Conservation (phyloP, 352 stramenopile genomes). For the Poterioochromonas sp. region DNA sequence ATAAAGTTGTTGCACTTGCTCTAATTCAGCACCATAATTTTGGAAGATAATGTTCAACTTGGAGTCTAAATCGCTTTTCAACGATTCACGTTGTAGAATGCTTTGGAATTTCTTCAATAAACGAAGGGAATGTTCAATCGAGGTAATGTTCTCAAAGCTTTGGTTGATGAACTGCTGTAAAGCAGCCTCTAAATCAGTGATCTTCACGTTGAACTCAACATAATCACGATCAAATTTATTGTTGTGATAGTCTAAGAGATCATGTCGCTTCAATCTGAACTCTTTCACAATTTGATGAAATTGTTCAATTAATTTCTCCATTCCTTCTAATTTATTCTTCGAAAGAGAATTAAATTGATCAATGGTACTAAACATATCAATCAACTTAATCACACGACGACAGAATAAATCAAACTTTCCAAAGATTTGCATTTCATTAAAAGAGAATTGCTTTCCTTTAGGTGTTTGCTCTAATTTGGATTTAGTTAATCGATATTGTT, state of each 20-base stretch:
- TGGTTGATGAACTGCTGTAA: constrained; percentile 98
- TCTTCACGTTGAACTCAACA: constrained; percentile 79
- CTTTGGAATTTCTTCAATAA: constrained; percentile 93
- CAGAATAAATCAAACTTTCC: constrained; percentile 97
- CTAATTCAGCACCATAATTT: constrained; percentile 94
- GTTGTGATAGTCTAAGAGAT: constrained; percentile 95
- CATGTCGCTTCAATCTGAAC: constrained; percentile 86
- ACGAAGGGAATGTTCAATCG: constrained; percentile 90
- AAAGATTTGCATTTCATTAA: constrained; percentile 96
- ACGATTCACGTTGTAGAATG: constrained; percentile 91
- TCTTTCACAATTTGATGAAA: constrained; percentile 69
- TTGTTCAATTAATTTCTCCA: constrained; percentile 84
- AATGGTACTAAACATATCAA: constrained; percentile 98
- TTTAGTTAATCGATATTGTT: constrained; percentile 94
- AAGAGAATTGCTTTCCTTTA: constrained; percentile 96
- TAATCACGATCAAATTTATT: constrained; percentile 90
- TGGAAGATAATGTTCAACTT: constrained; percentile 99
- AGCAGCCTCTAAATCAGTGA: constrained; percentile 86
- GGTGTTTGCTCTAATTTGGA: constrained; percentile 85
- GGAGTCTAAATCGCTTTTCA: constrained; percentile 94
- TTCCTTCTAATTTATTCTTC: constrained; percentile 79
- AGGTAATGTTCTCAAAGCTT: constrained; percentile 96
- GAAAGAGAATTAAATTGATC: constrained; percentile 84
- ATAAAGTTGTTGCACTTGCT: constrained; percentile 94
- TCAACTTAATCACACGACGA: constrained; percentile 91